Conservation (phyloP, 345 rosid genomes). For the Boechera retrofracta region DNA sequence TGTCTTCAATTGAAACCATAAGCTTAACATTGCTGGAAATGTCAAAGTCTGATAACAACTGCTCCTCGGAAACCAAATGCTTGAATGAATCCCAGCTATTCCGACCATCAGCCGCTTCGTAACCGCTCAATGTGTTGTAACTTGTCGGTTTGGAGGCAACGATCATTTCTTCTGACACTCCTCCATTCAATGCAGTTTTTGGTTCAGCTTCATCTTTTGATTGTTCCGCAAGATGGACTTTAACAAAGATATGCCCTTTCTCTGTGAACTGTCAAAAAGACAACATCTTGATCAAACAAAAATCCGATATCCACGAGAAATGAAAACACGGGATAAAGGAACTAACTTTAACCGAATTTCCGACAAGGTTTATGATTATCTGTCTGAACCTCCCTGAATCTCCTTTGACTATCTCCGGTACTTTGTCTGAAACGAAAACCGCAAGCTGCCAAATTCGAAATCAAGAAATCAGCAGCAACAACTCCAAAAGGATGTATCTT, state of each 20-base stretch:
- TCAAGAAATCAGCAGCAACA: slow-evolving; percentile 21
- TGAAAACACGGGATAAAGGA: background rate
- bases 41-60: slow-evolving; percentile 44
- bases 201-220: slow-evolving; percentile 49
- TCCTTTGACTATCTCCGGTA: slow-evolving; percentile 83
- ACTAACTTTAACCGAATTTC: slow-evolving; percentile 95
- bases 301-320: background rate
- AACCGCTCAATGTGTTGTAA: slow-evolving; percentile 85
- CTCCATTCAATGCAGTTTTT: slow-evolving; percentile 57
- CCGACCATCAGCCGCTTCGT: slow-evolving; percentile 85
- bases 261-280: slow-evolving; percentile 79
- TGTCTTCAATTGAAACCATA: slow-evolving; percentile 89
- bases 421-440: slow-evolving; percentile 85
- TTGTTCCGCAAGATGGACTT: slow-evolving; percentile 80
- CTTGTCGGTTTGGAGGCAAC: slow-evolving; percentile 41
- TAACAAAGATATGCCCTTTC: slow-evolving; percentile 88
- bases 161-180: slow-evolving; percentile 54
- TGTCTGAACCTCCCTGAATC: slow-evolving; percentile 98
- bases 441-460: slow-evolving; percentile 65
- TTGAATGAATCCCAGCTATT: slow-evolving; percentile 87
- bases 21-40: slow-evolving; percentile 60
- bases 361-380: slow-evolving; percentile 92
- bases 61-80: slow-evolving; percentile 64
- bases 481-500: slow-evolving; percentile 1
- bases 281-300: slow-evolving; percentile 22